Conservation (phyloP, 176 grass and related monocot species). For the Panicum miliaceum region DNA sequence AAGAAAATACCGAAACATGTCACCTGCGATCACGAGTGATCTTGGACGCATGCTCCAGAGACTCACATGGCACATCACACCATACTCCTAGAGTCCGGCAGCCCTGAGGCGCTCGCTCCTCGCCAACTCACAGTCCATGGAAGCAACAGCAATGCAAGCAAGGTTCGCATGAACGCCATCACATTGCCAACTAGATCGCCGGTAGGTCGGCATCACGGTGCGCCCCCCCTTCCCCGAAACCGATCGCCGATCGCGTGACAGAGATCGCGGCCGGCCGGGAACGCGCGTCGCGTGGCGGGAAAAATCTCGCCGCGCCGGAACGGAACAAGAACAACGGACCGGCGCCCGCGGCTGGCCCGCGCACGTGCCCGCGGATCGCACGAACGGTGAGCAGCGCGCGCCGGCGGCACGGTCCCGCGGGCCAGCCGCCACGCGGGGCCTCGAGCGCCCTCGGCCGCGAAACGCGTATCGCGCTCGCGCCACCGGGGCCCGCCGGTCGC, state of each 20-base stretch:
- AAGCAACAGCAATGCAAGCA: not conserved
- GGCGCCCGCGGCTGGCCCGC: not conserved
- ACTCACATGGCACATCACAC: not conserved
- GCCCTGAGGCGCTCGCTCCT: not conserved
- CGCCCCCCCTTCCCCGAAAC: not conserved
- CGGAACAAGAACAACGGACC: too few species aligned
- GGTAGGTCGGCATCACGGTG: not conserved
- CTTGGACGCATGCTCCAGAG: not conserved
- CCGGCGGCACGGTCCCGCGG: not conserved
- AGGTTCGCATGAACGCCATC: not conserved
- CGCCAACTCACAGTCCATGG: not conserved
- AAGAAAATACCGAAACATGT: not conserved
- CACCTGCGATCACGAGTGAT: not conserved
- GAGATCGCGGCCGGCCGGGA: not conserved
- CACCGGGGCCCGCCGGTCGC: too few species aligned
- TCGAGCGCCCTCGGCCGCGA: constrained; percentile 18
- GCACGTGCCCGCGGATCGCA: constrained; percentile 8
- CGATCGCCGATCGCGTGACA: not conserved
- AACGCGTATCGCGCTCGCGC: not conserved
- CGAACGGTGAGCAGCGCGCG: constrained; percentile 29
- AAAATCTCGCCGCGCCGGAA: constrained; percentile 26
- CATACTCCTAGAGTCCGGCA: not conserved
- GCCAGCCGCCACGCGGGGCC: constrained; percentile 16
- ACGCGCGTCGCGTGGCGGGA: not conserved
- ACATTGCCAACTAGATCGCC: not conserved